Evolutionary conservation across 306 rosid genomes (phyloP).

Genomic region (Sicyos edulis): DNA sequence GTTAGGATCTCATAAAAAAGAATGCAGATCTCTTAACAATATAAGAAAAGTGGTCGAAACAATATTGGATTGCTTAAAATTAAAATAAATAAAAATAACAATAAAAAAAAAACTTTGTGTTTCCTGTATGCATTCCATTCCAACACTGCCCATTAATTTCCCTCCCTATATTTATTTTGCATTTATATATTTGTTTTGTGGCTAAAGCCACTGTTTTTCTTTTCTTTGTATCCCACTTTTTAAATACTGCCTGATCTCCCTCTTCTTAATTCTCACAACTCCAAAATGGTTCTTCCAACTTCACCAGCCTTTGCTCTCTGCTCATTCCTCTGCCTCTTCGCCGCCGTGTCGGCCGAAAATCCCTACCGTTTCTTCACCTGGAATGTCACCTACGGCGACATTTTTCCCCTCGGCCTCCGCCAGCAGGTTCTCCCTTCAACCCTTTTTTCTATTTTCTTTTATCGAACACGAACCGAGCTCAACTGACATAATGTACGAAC

Average conservation of each 20-base stretch:
- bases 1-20: no score
- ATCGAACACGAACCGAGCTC: no score
- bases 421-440: conserved; percentile 43
- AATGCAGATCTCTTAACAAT: no score
- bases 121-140: neutral
- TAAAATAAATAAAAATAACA: no score
- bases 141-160: neutral
- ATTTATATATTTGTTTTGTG: conserved; percentile 22
- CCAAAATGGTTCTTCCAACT: conserved; percentile 37
- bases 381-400: conserved; percentile 86
- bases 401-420: conserved; percentile 89
- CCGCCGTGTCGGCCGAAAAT: conserved; percentile 62
- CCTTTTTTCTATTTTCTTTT: neutral
- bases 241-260: conserved; percentile 18
- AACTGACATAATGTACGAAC: no score
- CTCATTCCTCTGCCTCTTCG: conserved; percentile 36
- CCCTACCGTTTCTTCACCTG: conserved; percentile 88
- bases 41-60: no score
- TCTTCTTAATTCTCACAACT: conserved; percentile 1
- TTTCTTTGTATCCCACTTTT: conserved; percentile 50
- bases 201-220: conserved; percentile 6
- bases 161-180: conserved; percentile 25
- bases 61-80: no score
- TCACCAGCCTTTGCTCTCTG: neutral
- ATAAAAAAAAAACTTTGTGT: no score